Evolutionary conservation across 2,329 filamentous ascomycete genomes (phyloP).

Genomic region (Shiraia bambusicola): DNA sequence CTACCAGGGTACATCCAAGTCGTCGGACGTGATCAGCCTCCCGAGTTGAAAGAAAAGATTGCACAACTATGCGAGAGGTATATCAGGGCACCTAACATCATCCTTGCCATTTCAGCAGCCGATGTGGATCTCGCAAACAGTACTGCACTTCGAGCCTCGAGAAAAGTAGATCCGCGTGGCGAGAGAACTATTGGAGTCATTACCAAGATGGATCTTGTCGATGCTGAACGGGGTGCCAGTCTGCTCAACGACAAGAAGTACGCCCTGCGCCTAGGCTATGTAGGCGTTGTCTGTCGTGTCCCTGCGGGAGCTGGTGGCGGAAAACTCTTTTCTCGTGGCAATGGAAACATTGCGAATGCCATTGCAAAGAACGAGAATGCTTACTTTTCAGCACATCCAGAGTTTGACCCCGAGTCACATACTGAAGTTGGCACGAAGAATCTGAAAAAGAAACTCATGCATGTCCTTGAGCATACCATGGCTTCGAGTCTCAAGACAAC

Average conservation of each 20-base stretch:
- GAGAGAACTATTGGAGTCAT: slow-evolving; percentile 98
- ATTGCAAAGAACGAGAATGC: slow-evolving; percentile 86
- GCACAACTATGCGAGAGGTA: slow-evolving; percentile 97
- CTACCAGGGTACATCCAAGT: slow-evolving; percentile 98
- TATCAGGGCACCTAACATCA: slow-evolving; percentile 93
- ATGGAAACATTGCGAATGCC: slow-evolving; percentile 73
- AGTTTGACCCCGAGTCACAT: slow-evolving; percentile 73
- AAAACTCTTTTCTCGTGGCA: slow-evolving; percentile 81
- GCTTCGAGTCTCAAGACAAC: slow-evolving; percentile 86
- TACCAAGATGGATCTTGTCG: slow-evolving; percentile 98
- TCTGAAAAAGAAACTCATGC: slow-evolving; percentile 93
- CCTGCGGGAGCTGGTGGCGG: slow-evolving; percentile 61
- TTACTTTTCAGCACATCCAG: slow-evolving; percentile 83
- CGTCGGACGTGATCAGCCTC: slow-evolving; percentile 83
- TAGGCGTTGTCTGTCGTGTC: slow-evolving; percentile 87
- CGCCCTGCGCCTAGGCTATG: slow-evolving; percentile 89
- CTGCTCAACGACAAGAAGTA: slow-evolving; percentile 91
- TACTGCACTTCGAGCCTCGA: slow-evolving; percentile 83
- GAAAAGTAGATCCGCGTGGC: slow-evolving; percentile 88
- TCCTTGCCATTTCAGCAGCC: slow-evolving; percentile 93
- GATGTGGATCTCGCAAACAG: slow-evolving; percentile 98
- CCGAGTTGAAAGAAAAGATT: slow-evolving; percentile 93
- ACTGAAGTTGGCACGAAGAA: slow-evolving; percentile 81
- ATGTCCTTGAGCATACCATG: slow-evolving; percentile 96
- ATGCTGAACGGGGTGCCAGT: slow-evolving; percentile 72